Conservation (phyloP, 176 grass and related monocot species). For the Bothriochloa decipiens region DNA sequence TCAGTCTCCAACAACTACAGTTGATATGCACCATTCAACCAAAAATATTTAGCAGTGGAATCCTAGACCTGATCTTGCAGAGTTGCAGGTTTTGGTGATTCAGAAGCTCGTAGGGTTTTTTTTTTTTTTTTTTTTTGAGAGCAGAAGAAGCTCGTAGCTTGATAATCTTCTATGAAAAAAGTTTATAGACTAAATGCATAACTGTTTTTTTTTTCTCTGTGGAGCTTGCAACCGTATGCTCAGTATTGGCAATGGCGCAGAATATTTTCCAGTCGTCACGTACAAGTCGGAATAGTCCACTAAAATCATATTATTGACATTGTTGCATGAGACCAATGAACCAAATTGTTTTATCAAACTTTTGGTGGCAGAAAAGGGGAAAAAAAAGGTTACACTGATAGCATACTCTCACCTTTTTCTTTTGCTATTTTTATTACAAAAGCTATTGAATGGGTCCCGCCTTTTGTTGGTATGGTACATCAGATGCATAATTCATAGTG, state of each 20-base stretch:
- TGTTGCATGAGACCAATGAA: constrained; percentile 21
- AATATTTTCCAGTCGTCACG: background rate
- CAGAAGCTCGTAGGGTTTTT: background rate
- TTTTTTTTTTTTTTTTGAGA: too few relatives aligned
- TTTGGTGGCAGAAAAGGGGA: background rate
- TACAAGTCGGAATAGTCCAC: constrained; percentile 9
- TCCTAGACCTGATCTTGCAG: background rate
- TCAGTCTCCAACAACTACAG: background rate
- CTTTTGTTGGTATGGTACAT: background rate
- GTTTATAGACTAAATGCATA: background rate
- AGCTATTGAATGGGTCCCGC: background rate
- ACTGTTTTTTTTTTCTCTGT: background rate
- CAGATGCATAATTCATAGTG: background rate
- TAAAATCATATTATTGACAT: background rate
- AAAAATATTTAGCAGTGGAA: background rate
- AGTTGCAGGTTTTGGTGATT: background rate
- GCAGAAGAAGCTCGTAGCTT: background rate
- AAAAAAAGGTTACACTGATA: background rate
- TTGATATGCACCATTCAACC: background rate
- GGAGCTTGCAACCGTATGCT: background rate
- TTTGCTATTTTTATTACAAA: background rate
- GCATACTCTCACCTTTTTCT: background rate
- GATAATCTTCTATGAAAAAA: background rate
- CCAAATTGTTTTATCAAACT: background rate
- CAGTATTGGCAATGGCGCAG: background rate